Conservation (phyloP, 2,329 filamentous ascomycete species). For the Apiospora pterosperma region DNA sequence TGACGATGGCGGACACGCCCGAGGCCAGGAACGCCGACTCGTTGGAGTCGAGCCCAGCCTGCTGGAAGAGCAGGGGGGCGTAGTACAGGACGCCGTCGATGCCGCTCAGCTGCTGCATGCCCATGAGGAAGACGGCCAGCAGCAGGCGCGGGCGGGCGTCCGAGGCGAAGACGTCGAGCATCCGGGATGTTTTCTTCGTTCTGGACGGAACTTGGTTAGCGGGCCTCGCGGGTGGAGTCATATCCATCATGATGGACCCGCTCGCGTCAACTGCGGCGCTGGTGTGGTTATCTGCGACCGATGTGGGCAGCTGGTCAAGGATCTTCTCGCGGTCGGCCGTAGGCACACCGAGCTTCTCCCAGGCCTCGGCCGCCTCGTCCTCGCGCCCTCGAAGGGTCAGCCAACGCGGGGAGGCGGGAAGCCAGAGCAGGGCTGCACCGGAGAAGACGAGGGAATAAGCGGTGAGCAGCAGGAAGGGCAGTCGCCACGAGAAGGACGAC, state of each 20-base stretch:
- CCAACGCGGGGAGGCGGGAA: slow-evolving; percentile 12
- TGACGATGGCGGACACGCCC: slow-evolving; percentile 54
- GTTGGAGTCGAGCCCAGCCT: slow-evolving; percentile 10
- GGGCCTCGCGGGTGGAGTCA: not conserved
- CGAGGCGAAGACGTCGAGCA: slow-evolving; percentile 5
- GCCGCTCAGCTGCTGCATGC: slow-evolving; percentile 12
- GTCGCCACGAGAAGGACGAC: slow-evolving; percentile 9
- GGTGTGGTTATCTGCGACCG: not conserved
- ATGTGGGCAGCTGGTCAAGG: not conserved
- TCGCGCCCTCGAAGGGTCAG: slow-evolving; percentile 3
- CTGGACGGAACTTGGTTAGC: not conserved
- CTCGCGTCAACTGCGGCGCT: not conserved
- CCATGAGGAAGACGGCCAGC: slow-evolving; percentile 12
- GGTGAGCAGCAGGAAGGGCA: slow-evolving; percentile 11
- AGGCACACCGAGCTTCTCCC: slow-evolving; percentile 7
- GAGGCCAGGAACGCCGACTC: slow-evolving; percentile 37
- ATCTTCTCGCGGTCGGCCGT: slow-evolving; percentile 11
- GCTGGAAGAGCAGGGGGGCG: slow-evolving; percentile 11
- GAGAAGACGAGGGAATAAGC: slow-evolving; percentile 4
- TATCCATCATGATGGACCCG: not conserved
- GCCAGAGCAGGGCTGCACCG: not conserved
- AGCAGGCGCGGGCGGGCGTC: slow-evolving; percentile 4
- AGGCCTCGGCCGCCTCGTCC: slow-evolving; percentile 4
- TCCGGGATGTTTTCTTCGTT: not conserved
- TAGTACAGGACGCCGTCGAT: slow-evolving; percentile 14